Evolutionary conservation across 176 grass and related monocot genomes (phyloP).

Genomic region (Musa beccarii): DNA sequence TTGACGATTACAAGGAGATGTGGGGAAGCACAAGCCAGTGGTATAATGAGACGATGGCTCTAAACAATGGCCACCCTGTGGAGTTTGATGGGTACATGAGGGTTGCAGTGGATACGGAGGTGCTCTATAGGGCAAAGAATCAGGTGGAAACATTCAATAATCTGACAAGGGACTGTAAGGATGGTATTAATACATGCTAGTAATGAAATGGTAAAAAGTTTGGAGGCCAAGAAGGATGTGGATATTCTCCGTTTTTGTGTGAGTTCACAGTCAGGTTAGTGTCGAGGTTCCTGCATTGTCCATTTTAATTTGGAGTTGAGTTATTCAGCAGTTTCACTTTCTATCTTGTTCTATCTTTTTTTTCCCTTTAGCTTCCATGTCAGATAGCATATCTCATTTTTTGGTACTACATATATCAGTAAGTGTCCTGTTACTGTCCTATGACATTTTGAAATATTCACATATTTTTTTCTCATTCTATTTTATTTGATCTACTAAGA

Average conservation of each 20-base stretch:
- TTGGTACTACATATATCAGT: too few species aligned
- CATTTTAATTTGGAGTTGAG: background rate
- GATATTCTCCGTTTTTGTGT: background rate
- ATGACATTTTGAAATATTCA: too few species aligned
- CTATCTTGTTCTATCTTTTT: background rate
- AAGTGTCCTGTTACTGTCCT: too few species aligned
- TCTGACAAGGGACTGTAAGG: conserved; percentile 92
- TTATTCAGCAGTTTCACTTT: background rate
- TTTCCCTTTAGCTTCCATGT: background rate
- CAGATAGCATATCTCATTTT: background rate
- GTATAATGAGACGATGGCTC: conserved; percentile 64
- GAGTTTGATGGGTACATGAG: conserved; percentile 87
- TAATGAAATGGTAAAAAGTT: background rate
- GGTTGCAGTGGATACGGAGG: conserved; percentile 80
- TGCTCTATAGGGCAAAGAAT: conserved; percentile 68
- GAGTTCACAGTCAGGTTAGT: background rate
- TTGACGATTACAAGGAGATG: conserved; percentile 87
- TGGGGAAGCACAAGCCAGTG: conserved; percentile 81
- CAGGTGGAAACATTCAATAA: conserved; percentile 84
- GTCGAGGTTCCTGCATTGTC: background rate
- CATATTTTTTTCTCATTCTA: too few species aligned
- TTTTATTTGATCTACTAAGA: too few species aligned
- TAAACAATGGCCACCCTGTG: conserved; percentile 52
- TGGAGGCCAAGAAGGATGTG: background rate
- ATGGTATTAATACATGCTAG: conserved; percentile 83